Conservation (phyloP, 805 yeast genomes). For the Saturnispora besseyi region DNA sequence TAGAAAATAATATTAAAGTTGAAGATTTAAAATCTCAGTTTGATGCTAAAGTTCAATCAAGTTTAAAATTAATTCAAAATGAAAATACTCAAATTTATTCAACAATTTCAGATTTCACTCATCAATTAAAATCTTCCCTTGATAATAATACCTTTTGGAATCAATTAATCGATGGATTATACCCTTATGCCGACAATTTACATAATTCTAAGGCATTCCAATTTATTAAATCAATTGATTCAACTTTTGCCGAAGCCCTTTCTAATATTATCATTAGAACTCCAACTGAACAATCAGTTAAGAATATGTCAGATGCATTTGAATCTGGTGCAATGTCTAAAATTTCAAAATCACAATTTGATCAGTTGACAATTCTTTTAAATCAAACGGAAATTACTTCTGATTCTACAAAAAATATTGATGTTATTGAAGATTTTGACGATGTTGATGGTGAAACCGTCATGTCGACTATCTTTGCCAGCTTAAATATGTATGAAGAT, state of each 20-base stretch:
- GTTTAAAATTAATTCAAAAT: slow-evolving; percentile 2
- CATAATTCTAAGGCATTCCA: slow-evolving; percentile 18
- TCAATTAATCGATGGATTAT: slow-evolving; percentile 17
- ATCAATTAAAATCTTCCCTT: slow-evolving; percentile 13
- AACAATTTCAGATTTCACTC: slow-evolving; percentile 15
- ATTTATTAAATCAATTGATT: slow-evolving; percentile 15
- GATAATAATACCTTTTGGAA: slow-evolving; percentile 11
- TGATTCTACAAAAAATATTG: background rate
- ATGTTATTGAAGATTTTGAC: background rate
- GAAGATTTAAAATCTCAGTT: slow-evolving; percentile 18
- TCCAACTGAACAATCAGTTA: slow-evolving; percentile 13
- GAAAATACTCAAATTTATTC: slow-evolving; percentile 9
- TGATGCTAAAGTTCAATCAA: slow-evolving; percentile 17
- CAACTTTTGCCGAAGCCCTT: slow-evolving; percentile 17
- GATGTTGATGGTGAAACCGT: slow-evolving; percentile 12
- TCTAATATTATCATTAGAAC: slow-evolving; percentile 11
- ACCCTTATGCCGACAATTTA: slow-evolving; percentile 13
- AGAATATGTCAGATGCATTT: slow-evolving; percentile 11
- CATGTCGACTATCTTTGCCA: slow-evolving; percentile 17
- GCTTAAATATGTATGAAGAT: slow-evolving; percentile 18
- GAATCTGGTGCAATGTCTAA: slow-evolving; percentile 15
- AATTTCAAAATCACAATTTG: slow-evolving; percentile 10
- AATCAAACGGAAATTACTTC: background rate
- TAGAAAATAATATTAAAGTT: slow-evolving; percentile 14
- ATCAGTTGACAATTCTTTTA: slow-evolving; percentile 7